These are phyloP conservation scores for Penicillium sp. DNA, from an alignment of 2,329 filamentous ascomycete species.

Conservation along the genomic window DNA sequence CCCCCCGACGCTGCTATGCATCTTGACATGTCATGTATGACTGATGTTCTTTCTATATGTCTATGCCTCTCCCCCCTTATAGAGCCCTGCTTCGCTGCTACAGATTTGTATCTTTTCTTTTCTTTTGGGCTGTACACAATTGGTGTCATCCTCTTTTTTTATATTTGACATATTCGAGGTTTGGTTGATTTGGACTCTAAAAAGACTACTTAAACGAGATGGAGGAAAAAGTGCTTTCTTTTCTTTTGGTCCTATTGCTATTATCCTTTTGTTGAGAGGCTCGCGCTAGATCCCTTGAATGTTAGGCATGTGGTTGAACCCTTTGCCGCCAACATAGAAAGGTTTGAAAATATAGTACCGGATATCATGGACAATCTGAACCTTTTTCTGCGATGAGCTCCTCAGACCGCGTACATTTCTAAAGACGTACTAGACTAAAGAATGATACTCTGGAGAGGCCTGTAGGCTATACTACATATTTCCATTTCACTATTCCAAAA, in stretches of 20 bases:
- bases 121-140: conserved; percentile 20
- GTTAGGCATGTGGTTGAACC: neutral
- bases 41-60: conserved; percentile 25
- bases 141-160: conserved; percentile 6
- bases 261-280: neutral
- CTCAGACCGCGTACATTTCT: neutral
- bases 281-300: neutral
- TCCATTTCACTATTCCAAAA: neutral
- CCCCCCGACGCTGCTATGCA: conserved; percentile 30
- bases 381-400: neutral
- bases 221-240: conserved; percentile 15
- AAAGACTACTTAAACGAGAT: conserved; percentile 9
- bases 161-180: conserved; percentile 1
- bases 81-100: conserved; percentile 22
- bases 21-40: conserved; percentile 28
- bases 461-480: neutral
- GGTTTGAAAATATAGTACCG: neutral
- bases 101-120: conserved; percentile 22
- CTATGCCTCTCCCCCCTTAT: conserved; percentile 31
- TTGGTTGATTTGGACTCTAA: conserved; percentile 7
- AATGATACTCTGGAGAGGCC: neutral
- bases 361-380: neutral
- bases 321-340: neutral
- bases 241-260: conserved; percentile 2
- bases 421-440: neutral